Evolutionary conservation across 768 basidiomycete species (phyloP), one percentile per base, ranked within the genome.

Genomic region (Trametopsis cervina): DNA sequence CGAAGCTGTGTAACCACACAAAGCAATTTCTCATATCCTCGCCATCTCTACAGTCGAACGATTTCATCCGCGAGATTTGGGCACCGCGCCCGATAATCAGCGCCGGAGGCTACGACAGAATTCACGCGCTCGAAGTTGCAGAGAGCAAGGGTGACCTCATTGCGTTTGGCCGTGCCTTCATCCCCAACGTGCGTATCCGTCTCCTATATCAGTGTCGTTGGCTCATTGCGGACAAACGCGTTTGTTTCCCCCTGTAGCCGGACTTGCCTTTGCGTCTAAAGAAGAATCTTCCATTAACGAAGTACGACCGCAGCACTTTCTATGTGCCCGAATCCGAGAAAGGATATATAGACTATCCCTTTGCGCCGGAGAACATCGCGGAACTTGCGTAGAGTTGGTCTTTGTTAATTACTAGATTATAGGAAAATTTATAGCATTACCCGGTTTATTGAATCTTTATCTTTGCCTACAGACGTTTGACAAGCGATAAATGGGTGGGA

Each of bases 291-390:
- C n/a, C n/a, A n/a, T n/a, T n/a, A 49, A 57, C 7, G 54, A 52
- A 4, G 18, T 55, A 49, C 42, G 47, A 61, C 40, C 51, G 49
- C n/a, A 40, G 41, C n/a, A 57, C 59, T 17, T 60, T 56, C 37
- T 61, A 57, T 29, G 49, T 40, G 4, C n/a, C 18, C 2, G 36
- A 49, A 24, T 40, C 25, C n/a, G 46, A 58, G 7, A 25, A 42
- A 4, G 59, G 59, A 23, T 60, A 60, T 43, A 59, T 47, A 26
- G 59, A 60, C 46, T 59, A 57, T 45, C 54, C 56, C 2, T 56
- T 58, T 40, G 40, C 47, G 11, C 9, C 9, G 10, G 18, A 40
- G 40, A 9, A 9, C 44, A 41, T 44, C 42, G 24, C 33, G 33
- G 33, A 10, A 17, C 33, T 35, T n/a, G n/a, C n/a, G n/a, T n/a